Percentiles rank a stretch among this genome's conserved stretches.
These are phyloP conservation scores for Trichophyton verrucosum DNA, from an alignment of 2,329 filamentous ascomycete species.

Conservation along the genomic window DNA sequence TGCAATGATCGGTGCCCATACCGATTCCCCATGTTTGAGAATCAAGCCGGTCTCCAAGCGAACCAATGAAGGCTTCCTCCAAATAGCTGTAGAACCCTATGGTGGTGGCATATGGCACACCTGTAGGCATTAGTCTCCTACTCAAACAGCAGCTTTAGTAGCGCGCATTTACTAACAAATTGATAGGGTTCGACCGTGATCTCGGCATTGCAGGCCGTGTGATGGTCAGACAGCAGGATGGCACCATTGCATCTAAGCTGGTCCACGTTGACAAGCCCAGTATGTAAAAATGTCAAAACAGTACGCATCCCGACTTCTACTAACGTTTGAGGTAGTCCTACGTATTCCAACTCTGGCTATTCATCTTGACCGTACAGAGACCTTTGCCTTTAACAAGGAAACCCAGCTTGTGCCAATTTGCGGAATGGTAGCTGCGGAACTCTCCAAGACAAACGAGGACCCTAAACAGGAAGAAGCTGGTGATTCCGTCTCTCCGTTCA, in stretches of 20 bases:
- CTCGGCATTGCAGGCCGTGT: conserved; percentile 79
- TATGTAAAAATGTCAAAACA: conserved; percentile 18
- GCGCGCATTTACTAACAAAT: conserved; percentile 12
- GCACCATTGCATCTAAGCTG: conserved; percentile 67
- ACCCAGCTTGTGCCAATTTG: conserved; percentile 88
- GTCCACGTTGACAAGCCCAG: conserved; percentile 80
- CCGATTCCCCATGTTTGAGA: conserved; percentile 82
- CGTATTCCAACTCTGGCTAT: conserved; percentile 89
- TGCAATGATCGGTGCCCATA: conserved; percentile 88
- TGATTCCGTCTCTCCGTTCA: conserved; percentile 57
- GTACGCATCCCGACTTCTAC: not conserved
- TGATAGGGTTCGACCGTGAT: conserved; percentile 76
- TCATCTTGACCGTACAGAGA: conserved; percentile 75
- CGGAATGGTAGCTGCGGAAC: conserved; percentile 72
- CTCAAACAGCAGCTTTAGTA: not conserved
- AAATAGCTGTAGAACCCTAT: conserved; percentile 93
- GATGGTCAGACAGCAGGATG: conserved; percentile 62
- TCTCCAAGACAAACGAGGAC: conserved; percentile 40
- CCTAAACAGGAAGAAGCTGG: conserved; percentile 24
- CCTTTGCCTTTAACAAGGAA: conserved; percentile 93
- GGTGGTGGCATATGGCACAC: conserved; percentile 96
- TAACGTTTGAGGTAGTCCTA: conserved; percentile 41
- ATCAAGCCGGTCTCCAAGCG: conserved; percentile 94
- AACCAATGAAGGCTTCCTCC: conserved; percentile 70
- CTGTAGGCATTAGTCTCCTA: conserved; percentile 35